These are phyloP conservation scores for Elymus sibiricus DNA, from an alignment of 176 grass and related monocot species.

Conservation along the genomic window DNA sequence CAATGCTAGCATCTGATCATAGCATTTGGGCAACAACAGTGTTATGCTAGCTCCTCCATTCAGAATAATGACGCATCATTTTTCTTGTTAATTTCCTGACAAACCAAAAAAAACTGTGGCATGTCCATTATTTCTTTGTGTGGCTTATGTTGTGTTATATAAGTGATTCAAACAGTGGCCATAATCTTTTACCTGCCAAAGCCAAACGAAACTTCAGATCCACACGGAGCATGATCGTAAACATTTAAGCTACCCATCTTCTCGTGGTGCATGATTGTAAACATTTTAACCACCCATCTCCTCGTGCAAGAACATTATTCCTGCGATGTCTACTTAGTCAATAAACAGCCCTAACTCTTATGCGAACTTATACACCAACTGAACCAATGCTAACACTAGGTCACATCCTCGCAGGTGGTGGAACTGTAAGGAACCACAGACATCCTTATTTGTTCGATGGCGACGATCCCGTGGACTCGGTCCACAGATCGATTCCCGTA, in stretches of 20 bases:
- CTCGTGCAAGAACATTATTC: not conserved
- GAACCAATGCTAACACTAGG: not conserved
- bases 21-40: not conserved
- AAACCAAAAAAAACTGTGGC: not conserved
- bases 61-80: not conserved
- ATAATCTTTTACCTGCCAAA: not conserved
- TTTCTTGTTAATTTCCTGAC: not conserved
- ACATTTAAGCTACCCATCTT: not conserved
- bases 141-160: not conserved
- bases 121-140: not conserved
- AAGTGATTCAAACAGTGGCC: not conserved
- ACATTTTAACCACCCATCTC: not conserved
- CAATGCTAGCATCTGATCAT: not conserved
- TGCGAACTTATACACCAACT: not conserved
- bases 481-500: constrained; percentile 2
- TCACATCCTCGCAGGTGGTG: not conserved
- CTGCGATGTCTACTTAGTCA: not conserved
- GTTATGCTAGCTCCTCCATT: not conserved
- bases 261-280: not conserved
- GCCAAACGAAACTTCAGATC: not conserved
- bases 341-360: not conserved
- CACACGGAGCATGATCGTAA: not conserved
- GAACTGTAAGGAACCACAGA: not conserved
- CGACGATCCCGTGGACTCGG: constrained; percentile 10
- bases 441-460: not conserved